A percentile compares a stretch with the other conserved stretches of the same genome.
Conservation (phyloP, 805 yeast species). For the Barnettozyma pratensis region DNA sequence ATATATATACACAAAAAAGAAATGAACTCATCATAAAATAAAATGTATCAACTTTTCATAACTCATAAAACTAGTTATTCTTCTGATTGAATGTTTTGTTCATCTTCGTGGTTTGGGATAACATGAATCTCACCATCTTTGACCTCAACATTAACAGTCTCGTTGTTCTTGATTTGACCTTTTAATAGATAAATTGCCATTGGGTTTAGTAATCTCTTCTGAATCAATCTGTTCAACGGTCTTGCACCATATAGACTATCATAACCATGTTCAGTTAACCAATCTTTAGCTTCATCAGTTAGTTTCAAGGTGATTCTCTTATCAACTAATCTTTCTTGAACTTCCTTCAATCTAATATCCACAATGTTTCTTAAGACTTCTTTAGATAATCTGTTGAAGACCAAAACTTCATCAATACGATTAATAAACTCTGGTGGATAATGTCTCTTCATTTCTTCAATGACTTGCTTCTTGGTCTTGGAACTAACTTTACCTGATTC, state of each 20-base stretch:
- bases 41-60: neutral
- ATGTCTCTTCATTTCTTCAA: conserved; percentile 59
- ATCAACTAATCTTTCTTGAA: conserved; percentile 70
- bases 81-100: conserved; percentile 17
- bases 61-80: neutral
- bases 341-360: conserved; percentile 77
- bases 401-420: conserved; percentile 89
- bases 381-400: conserved; percentile 86
- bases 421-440: conserved; percentile 96
- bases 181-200: conserved; percentile 74
- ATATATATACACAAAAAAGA: neutral
- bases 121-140: conserved; percentile 39
- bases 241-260: conserved; percentile 94
- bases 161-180: conserved; percentile 66
- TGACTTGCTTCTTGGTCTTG: conserved; percentile 50
- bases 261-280: conserved; percentile 83
- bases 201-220: conserved; percentile 80
- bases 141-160: conserved; percentile 47
- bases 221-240: conserved; percentile 87
- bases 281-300: conserved; percentile 59
- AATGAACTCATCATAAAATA: neutral
- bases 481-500: conserved; percentile 57
- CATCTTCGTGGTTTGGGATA: conserved; percentile 39
- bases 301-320: conserved; percentile 66
- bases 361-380: conserved; percentile 72